Evolutionary conservation across 225 moss, liverwort and hornwort species (phyloP).

Genomic region (Pseudoscleropodium purum): DNA sequence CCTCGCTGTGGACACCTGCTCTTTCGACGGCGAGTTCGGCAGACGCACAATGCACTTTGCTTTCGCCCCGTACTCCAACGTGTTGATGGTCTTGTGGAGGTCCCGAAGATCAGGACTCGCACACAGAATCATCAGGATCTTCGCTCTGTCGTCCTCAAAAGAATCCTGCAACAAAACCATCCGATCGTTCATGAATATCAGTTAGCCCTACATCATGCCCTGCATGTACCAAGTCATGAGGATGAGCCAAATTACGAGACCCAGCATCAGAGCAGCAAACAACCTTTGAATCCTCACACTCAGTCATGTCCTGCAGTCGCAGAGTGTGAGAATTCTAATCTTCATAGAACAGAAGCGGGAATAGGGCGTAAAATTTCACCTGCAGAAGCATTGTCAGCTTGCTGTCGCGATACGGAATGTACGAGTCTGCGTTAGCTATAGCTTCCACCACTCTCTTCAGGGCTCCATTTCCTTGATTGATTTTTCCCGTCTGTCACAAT

Average conservation of each 20-base stretch:
- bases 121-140: conserved; percentile 83
- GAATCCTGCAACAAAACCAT: conserved; percentile 45
- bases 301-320: background rate
- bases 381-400: conserved; percentile 95
- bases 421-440: conserved; percentile 71
- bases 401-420: conserved; percentile 97
- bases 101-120: conserved; percentile 71
- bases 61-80: conserved; percentile 87
- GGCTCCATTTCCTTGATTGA: conserved; percentile 90
- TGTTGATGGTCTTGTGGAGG: conserved; percentile 71
- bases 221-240: background rate
- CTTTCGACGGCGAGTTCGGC: conserved; percentile 68
- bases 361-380: conserved; percentile 12
- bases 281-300: background rate
- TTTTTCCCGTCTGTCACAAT: conserved; percentile 69
- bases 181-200: background rate
- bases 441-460: conserved; percentile 92
- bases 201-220: background rate
- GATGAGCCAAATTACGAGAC: background rate
- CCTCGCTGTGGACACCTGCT: conserved; percentile 44
- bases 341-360: background rate
- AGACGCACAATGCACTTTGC: conserved; percentile 86
- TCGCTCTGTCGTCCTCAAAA: conserved; percentile 80
- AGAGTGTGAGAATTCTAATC: too few species aligned
- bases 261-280: background rate